Conservation (phyloP, 2,329 filamentous ascomycete genomes). For the Corinectria fuckeliana region DNA sequence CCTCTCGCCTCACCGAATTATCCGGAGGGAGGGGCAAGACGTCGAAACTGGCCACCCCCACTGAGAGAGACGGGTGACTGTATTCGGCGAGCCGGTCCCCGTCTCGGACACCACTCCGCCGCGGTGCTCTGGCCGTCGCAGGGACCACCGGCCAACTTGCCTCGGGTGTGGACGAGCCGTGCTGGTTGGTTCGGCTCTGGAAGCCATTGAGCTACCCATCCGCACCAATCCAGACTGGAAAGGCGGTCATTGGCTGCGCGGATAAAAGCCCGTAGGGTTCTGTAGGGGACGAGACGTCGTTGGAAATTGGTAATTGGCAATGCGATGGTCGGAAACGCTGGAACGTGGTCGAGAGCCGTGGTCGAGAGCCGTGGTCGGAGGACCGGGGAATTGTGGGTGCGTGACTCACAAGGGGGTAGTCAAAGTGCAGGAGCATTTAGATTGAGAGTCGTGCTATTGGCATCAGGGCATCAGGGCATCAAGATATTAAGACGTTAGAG, state of each 20-base stretch:
- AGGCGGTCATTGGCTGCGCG: constrained; percentile 24
- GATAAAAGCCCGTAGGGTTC: constrained; percentile 9
- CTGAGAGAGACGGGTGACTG: background rate
- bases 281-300: constrained; percentile 7
- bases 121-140: background rate
- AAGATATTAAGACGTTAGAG: too few relatives aligned
- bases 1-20: constrained; percentile 16
- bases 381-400: too few relatives aligned
- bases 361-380: constrained; percentile 13
- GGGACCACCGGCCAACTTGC: background rate
- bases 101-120: constrained; percentile 23
- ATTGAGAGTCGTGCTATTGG: too few relatives aligned
- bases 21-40: constrained; percentile 5
- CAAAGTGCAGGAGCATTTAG: too few relatives aligned
- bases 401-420: too few relatives aligned
- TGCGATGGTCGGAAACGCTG: background rate
- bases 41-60: background rate
- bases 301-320: constrained; percentile 3
- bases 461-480: too few relatives aligned
- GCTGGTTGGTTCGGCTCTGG: constrained; percentile 26
- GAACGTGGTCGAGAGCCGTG: too few relatives aligned
- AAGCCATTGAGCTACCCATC: constrained; percentile 12
- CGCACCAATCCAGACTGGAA: constrained; percentile 28
- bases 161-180: constrained; percentile 1
- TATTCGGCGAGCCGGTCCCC: constrained; percentile 6